Percentiles rank a stretch among this genome's conserved stretches.
These are phyloP conservation scores for Pogostemon cablin DNA, from an alignment of 257 asterid genomes.

Conservation along the genomic window DNA sequence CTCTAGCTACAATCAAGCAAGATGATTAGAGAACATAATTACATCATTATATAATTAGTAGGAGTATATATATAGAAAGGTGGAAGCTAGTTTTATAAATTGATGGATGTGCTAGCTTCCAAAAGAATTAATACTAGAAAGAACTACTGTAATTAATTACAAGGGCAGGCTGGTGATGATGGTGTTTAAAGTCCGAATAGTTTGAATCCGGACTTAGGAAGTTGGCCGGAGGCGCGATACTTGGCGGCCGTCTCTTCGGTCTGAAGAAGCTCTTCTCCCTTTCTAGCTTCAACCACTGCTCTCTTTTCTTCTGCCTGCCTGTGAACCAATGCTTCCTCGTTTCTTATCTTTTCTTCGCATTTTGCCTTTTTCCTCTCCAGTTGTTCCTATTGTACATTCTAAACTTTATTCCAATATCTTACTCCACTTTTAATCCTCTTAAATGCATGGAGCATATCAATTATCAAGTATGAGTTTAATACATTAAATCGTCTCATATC, in stretches of 20 bases:
- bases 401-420: neutral
- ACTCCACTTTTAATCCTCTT: too few relatives aligned
- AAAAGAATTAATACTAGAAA: too few relatives aligned
- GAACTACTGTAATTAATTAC: too few relatives aligned
- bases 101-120: neutral
- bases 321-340: conserved; percentile 66
- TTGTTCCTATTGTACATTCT: conserved; percentile 41
- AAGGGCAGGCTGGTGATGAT: too few relatives aligned
- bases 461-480: too few relatives aligned
- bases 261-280: conserved; percentile 65
- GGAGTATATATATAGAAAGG: too few relatives aligned
- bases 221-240: conserved; percentile 59
- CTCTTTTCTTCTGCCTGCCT: conserved; percentile 77
- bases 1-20: too few relatives aligned
- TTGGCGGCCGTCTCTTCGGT: conserved; percentile 67
- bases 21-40: too few relatives aligned
- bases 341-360: conserved; percentile 64
- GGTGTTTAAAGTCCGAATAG: conserved; percentile 46
- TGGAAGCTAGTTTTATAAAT: too few relatives aligned
- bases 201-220: conserved; percentile 54
- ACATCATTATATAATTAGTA: too few relatives aligned
- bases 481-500: too few relatives aligned
- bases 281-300: conserved; percentile 57
- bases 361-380: conserved; percentile 80
- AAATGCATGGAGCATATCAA: too few relatives aligned